phyloP scores from a whole-genome alignment of 768 basidiomycete species.

The Suillus lakei region DNA sequence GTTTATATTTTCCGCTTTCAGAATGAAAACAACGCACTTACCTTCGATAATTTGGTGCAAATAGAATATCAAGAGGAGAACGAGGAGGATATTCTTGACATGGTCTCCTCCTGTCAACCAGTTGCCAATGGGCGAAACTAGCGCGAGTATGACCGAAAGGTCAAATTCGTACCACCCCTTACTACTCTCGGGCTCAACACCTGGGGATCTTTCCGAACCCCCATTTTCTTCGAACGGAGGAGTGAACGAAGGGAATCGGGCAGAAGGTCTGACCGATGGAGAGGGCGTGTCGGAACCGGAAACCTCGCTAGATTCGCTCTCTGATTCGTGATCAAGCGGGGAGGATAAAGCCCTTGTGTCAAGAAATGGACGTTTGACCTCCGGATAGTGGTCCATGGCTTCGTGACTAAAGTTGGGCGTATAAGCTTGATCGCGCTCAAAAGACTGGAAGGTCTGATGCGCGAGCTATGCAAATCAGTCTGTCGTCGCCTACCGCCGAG shows the following conservation, averaged over 20 bases:
- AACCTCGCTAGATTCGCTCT: conserved; percentile 22
- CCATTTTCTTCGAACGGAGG: conserved; percentile 14
- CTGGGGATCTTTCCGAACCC: neutral
- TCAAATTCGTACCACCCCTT: conserved; percentile 73
- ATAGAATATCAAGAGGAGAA: conserved; percentile 75
- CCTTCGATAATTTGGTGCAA: conserved; percentile 84
- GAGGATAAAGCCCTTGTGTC: conserved; percentile 12
- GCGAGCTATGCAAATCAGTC: conserved; percentile 50
- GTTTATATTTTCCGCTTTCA: conserved; percentile 4
- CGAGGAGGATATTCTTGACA: conserved; percentile 70
- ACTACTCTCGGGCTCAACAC: conserved; percentile 15
- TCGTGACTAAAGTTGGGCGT: neutral
- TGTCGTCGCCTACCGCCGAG: conserved; percentile 9
- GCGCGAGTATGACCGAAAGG: conserved; percentile 68
- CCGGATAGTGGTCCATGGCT: conserved; percentile 6
- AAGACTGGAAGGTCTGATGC: neutral
- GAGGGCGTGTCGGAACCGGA: conserved; percentile 10
- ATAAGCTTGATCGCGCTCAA: neutral
- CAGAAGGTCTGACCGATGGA: conserved; percentile 10
- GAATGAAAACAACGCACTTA: conserved; percentile 36
- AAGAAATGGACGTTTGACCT: conserved; percentile 8
- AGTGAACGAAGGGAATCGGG: neutral
- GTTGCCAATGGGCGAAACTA: conserved; percentile 76
- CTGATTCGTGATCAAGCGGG: conserved; percentile 23
- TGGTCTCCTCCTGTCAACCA: conserved; percentile 84